Conservation (phyloP, 371 early-diverging fungal genomes). For the Mortierella sp. region DNA sequence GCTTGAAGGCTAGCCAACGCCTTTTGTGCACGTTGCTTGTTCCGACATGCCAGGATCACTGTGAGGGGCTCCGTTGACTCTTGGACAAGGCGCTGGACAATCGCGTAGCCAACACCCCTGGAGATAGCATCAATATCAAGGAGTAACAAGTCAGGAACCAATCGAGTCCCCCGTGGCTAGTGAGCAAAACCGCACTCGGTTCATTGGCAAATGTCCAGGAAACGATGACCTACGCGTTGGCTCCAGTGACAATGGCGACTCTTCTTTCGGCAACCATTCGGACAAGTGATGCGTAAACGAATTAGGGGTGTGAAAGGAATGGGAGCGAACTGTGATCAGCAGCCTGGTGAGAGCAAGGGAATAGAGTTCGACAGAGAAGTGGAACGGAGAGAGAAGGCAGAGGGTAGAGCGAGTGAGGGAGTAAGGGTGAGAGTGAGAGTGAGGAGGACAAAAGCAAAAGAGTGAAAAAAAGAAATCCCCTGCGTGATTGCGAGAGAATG, state of each 20-base stretch:
- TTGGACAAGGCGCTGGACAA: slow-evolving; percentile 70
- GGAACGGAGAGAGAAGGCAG: not conserved
- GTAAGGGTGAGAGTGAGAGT: not conserved
- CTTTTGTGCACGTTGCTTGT: slow-evolving; percentile 61
- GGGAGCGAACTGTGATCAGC: no score
- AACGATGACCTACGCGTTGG: slow-evolving; percentile 58
- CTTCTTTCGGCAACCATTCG: slow-evolving; percentile 7
- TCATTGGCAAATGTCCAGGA: no score
- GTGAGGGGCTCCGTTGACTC: slow-evolving; percentile 51
- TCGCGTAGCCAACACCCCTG: slow-evolving; percentile 83
- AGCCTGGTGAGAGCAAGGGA: no score
- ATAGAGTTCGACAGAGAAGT: no score
- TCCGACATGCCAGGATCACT: slow-evolving; percentile 84
- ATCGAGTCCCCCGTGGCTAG: not conserved
- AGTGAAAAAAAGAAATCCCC: no score
- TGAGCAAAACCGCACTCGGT: no score
- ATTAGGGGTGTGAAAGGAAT: not conserved
- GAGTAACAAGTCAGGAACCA: not conserved
- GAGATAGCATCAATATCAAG: not conserved
- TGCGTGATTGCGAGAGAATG: no score
- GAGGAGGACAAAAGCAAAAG: not conserved
- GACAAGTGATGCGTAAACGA: not conserved
- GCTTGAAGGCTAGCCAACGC: slow-evolving; percentile 63
- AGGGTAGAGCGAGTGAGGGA: not conserved
- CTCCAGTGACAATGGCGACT: slow-evolving; percentile 72